A percentile compares a stretch with the other conserved stretches of the same genome.
phyloP scores from a whole-genome alignment of 2,329 filamentous ascomycete genomes.

The Ophiostoma sp. region DNA sequence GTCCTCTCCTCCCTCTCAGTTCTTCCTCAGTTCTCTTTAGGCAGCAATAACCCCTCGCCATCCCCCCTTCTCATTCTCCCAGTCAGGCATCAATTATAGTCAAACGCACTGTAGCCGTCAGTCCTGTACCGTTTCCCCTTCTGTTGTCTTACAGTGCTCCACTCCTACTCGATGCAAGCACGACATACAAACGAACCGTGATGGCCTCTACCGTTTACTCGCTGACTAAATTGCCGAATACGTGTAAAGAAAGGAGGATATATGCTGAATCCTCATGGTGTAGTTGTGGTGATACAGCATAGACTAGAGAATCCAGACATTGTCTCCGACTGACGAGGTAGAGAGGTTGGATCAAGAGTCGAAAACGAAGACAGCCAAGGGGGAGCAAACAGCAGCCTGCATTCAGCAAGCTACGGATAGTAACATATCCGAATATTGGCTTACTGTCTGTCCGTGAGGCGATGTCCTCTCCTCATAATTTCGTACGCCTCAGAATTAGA shows the following conservation, averaged over 20 bases:
- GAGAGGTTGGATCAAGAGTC: no score
- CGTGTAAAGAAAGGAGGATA: no score
- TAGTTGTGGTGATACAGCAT: background rate
- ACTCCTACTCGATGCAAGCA: background rate
- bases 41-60: background rate
- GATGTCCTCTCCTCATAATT: background rate
- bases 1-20: background rate
- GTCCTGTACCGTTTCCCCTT: background rate
- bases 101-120: background rate
- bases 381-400: no score
- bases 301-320: background rate
- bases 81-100: background rate
- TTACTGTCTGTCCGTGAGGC: background rate
- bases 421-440: conserved; percentile 6
- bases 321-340: no score
- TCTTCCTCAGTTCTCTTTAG: background rate
- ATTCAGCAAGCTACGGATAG: background rate
- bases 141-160: background rate
- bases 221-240: no score
- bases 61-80: no score
- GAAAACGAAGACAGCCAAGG: background rate
- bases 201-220: background rate
- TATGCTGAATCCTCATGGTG: background rate
- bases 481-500: background rate
- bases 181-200: background rate